Percentiles rank a stretch among this genome's conserved stretches.
Evolutionary conservation across 1,284 basidiomycete species (phyloP).

Genomic region (Schizophyllum commune): DNA sequence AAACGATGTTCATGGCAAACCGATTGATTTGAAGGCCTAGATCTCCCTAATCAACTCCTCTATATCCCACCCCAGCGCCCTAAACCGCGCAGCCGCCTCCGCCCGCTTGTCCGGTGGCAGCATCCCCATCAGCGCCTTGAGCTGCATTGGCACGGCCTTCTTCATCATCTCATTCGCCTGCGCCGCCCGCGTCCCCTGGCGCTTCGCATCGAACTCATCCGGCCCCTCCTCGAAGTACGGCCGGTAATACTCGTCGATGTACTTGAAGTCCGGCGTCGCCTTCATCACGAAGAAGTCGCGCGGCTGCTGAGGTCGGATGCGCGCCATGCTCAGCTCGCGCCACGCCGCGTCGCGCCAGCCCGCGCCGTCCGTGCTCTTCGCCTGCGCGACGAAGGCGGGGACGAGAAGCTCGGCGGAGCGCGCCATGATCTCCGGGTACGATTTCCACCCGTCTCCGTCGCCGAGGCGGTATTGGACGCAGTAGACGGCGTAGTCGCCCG

Average conservation of each 20-base stretch:
- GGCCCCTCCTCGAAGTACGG: not conserved
- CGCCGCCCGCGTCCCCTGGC: not conserved
- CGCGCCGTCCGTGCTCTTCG: constrained; percentile 25
- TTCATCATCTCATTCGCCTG: not conserved
- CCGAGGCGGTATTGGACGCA: not conserved
- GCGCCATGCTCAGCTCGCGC: constrained; percentile 25
- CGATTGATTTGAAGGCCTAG: no score
- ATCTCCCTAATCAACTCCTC: not conserved
- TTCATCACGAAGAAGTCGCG: not conserved
- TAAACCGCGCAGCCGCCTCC: not conserved
- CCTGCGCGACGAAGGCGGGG: constrained; percentile 27
- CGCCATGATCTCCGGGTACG: not conserved
- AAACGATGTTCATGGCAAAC: no score
- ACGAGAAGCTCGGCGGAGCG: constrained; percentile 17
- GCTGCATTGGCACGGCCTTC: not conserved
- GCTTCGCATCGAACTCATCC: not conserved
- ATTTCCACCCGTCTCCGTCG: not conserved
- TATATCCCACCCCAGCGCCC: not conserved
- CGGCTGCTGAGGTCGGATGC: not conserved
- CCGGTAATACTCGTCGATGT: not conserved
- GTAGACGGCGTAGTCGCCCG: not conserved
- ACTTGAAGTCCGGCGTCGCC: not conserved
- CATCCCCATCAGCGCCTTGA: not conserved
- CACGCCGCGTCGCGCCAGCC: constrained; percentile 26
- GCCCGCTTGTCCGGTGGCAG: not conserved